These are phyloP conservation scores for Aspergillus arachidicola DNA, from an alignment of 2,329 filamentous ascomycete species.

Conservation along the genomic window DNA sequence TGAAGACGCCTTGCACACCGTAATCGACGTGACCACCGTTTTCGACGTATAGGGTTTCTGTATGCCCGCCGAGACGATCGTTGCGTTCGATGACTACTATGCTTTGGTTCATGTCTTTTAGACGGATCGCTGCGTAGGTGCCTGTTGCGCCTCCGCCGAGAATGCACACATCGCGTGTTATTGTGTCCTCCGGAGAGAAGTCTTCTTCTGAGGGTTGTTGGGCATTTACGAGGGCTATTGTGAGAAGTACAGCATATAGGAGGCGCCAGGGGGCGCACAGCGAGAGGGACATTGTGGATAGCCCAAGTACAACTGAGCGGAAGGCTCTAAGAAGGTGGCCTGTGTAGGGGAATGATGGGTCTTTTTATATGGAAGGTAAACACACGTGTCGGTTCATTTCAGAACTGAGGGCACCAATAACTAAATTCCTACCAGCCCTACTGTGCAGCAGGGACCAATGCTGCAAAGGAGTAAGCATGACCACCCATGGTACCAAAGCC, in stretches of 20 bases:
- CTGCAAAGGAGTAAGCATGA: background rate
- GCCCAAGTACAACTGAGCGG: background rate
- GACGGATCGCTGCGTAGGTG: conserved; percentile 36
- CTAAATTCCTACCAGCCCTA: background rate
- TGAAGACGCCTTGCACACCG: conserved; percentile 35
- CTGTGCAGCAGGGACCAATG: background rate
- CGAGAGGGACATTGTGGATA: background rate
- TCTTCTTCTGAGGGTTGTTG: background rate
- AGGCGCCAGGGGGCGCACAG: background rate
- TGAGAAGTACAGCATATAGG: background rate
- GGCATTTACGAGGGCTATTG: background rate
- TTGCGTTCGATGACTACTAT: conserved; percentile 41
- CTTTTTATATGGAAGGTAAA: background rate
- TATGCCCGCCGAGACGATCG: conserved; percentile 38
- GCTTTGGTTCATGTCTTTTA: conserved; percentile 33
- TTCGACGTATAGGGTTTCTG: conserved; percentile 34
- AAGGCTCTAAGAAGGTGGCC: background rate
- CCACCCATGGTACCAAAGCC: background rate
- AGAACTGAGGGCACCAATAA: background rate
- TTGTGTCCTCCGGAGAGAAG: conserved; percentile 10
- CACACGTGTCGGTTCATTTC: background rate
- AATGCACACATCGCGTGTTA: conserved; percentile 35
- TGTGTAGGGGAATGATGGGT: background rate
- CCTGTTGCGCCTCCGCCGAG: conserved; percentile 41
- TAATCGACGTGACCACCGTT: conserved; percentile 35